Evolutionary conservation across 306 rosid species (phyloP), one percentile per base, ranked within the genome.

Genomic region (Sechiopsis laciniata): DNA sequence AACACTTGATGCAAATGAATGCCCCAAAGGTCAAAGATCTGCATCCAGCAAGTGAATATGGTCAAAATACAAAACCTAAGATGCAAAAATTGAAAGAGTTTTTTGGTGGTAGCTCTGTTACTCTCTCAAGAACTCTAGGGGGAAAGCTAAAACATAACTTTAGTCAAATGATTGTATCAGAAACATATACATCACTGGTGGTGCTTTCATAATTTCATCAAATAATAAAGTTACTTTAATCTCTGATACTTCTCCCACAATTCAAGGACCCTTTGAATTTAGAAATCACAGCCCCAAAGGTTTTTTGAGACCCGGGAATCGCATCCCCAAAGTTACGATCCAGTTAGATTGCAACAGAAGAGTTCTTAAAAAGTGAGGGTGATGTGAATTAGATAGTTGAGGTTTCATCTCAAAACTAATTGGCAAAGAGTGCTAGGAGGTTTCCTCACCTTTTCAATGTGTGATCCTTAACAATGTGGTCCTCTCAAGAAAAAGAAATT

Each of bases 1-100:
- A 93, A 76, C 98, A 93, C 87, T 90, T 90, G 81, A 93, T 93
- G 79, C 98, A 93, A 66, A 93, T 90, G 69, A 88, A 85, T 74
- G 82, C 90, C 72, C 98, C 97, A 24, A 90, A 80, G 77, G 60
- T 93, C 76, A 90, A 68, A 79, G 97, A 90, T 84, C 97, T 93
- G 85, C 73, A 50, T 62, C 60, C 62, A 80, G 76, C 55, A 78
- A 81, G 76, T 45, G 55, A 3, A 50, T 20, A 1, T 53, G 37
- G 74, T 63, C 71, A 52, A 54, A 52, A 75, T 13, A 14, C 22
- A 74, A 59, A 64, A 19, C 22, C 17, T 32, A 24, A 74, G 5
- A 55, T 24, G 19, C 4, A 8, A 17, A 50, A 8, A 2, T 63
- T 66, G 8, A 42, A 42, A 42, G 42, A 63, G 37, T 0, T 17